Evolutionary conservation across 208 protist genomes (phyloP).

Genomic region (Phytomonas serpens): DNA sequence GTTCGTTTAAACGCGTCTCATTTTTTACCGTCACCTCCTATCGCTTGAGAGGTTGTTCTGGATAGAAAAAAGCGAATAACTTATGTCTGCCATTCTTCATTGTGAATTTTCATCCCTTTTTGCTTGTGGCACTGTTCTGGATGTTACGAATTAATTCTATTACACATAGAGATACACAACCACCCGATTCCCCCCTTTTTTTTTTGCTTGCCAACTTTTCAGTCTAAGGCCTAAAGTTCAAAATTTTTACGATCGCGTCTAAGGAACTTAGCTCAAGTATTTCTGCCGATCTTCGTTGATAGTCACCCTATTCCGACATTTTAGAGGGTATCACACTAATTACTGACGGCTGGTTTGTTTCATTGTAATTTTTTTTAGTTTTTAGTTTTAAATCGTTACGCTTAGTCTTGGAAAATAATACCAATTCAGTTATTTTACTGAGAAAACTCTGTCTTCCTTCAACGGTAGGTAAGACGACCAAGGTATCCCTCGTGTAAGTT

Average conservation of each 20-base stretch:
- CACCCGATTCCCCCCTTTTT: not conserved
- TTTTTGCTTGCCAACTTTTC: not conserved
- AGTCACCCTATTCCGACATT: not conserved
- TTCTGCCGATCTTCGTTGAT: not conserved
- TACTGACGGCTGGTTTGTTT: not conserved
- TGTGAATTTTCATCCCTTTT: slow-evolving; percentile 6
- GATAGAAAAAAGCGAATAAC: not conserved
- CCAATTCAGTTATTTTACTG: not conserved
- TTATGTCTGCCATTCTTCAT: not conserved
- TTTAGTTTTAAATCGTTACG: slow-evolving; percentile 4
- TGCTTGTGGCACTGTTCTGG: not conserved
- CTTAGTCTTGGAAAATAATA: not conserved
- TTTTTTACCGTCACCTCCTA: too few species aligned
- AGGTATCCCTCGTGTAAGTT: too few species aligned
- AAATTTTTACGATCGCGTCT: not conserved
- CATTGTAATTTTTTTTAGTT: slow-evolving; percentile 2
- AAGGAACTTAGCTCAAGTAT: not conserved
- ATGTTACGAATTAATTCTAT: not conserved
- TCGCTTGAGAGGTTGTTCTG: not conserved
- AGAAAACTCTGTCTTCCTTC: not conserved
- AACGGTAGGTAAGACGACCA: not conserved
- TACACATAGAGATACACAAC: not conserved
- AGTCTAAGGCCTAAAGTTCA: not conserved
- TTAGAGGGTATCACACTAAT: not conserved
- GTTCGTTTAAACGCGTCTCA: too few species aligned